phyloP scores from a whole-genome alignment of 2,329 filamentous ascomycete species.

The Hawksworthiomyces lignivorus region DNA sequence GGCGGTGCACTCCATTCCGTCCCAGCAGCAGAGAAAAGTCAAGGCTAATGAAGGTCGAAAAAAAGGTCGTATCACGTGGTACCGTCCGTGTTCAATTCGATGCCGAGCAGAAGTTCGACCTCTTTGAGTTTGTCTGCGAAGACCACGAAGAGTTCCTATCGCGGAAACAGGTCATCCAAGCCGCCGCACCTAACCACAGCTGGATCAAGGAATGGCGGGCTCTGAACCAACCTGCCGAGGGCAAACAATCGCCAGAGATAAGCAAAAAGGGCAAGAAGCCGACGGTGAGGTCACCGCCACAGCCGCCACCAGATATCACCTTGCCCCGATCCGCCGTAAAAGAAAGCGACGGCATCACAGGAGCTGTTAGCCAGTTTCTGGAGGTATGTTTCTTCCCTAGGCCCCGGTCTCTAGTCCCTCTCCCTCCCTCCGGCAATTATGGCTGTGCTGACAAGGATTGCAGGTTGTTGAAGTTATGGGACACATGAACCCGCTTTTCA shows the following conservation, averaged over 20 bases:
- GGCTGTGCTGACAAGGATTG: constrained; percentile 14
- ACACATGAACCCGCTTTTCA: constrained; percentile 58
- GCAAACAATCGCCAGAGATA: constrained; percentile 56
- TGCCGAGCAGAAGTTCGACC: constrained; percentile 68
- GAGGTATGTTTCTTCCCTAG: constrained; percentile 38
- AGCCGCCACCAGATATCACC: constrained; percentile 51
- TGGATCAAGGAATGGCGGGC: constrained; percentile 61
- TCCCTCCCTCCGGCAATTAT: not conserved
- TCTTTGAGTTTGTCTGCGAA: constrained; percentile 72
- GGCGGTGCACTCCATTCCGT: too few species aligned
- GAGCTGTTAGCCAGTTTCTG: constrained; percentile 55
- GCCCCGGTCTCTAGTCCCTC: not conserved
- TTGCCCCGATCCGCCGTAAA: constrained; percentile 53
- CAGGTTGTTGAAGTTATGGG: constrained; percentile 60
- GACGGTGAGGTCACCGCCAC: constrained; percentile 51
- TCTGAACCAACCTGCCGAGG: constrained; percentile 48
- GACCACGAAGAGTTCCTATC: constrained; percentile 79
- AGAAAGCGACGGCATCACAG: constrained; percentile 49
- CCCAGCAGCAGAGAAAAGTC: too few species aligned
- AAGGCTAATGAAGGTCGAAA: too few species aligned
- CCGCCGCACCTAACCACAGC: constrained; percentile 52
- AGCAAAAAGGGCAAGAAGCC: constrained; percentile 58
- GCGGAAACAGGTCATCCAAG: constrained; percentile 54
- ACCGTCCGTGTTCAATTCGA: constrained; percentile 74
- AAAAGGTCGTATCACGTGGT: constrained; percentile 75